phyloP scores from a whole-genome alignment of 129 eudicot genomes.

The carrot (Daucus carota) region DNA sequence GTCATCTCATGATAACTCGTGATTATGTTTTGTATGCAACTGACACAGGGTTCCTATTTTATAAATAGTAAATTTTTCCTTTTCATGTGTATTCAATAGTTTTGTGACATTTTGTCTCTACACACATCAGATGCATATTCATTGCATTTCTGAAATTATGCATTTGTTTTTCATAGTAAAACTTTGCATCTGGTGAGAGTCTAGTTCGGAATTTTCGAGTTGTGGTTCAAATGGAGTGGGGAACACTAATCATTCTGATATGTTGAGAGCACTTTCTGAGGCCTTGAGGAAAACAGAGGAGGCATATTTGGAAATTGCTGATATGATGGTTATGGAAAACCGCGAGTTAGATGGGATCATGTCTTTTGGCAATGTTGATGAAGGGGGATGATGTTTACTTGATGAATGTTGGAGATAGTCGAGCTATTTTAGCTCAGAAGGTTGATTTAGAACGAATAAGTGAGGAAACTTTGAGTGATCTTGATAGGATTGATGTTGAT shows the following conservation, averaged over 20 bases:
- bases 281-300: conserved; percentile 75
- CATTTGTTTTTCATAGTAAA: too few relatives aligned
- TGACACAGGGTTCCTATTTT: too few relatives aligned
- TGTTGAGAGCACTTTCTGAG: conserved; percentile 58
- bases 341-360: conserved; percentile 95
- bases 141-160: too few relatives aligned
- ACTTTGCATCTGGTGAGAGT: too few relatives aligned
- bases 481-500: conserved; percentile 17
- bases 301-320: conserved; percentile 76
- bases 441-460: conserved; percentile 41
- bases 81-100: too few relatives aligned
- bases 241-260: conserved; percentile 42
- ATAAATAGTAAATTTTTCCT: too few relatives aligned
- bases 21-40: too few relatives aligned
- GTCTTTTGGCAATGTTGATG: conserved; percentile 90
- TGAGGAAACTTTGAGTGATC: conserved; percentile 16
- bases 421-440: conserved; percentile 72
- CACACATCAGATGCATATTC: too few relatives aligned
- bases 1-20: too few relatives aligned
- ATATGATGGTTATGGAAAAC: conserved; percentile 74
- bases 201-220: neutral
- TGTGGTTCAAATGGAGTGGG: neutral
- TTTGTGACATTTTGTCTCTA: too few relatives aligned
- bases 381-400: conserved; percentile 85
- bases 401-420: conserved; percentile 96